phyloP scores from a whole-genome alignment of 192 early-diverging fungal species.

The Endogone sp. region DNA sequence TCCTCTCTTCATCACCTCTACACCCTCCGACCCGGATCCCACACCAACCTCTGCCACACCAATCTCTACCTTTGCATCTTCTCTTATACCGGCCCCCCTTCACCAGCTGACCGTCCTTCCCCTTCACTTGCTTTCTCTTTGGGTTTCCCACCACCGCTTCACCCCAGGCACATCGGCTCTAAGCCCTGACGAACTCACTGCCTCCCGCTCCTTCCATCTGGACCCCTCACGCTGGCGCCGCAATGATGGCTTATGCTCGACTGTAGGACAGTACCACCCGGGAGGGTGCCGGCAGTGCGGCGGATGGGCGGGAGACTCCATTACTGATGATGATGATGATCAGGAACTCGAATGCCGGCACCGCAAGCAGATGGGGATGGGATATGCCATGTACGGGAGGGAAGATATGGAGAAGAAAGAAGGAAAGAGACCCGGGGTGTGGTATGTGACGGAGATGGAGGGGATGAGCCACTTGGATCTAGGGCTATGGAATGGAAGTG shows the following conservation, averaged over 20 bases:
- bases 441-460: not conserved
- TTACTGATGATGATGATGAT: not conserved
- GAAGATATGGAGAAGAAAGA: not conserved
- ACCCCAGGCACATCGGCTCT: not conserved
- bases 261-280: not conserved
- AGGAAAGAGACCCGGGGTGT: not conserved
- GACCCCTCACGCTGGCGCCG: not conserved
- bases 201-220: not conserved
- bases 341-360: no score
- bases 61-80: not conserved
- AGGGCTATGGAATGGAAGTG: not conserved
- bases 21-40: no score
- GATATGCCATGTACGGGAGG: not conserved
- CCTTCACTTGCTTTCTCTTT: not conserved
- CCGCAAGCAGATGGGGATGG: no score
- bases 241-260: not conserved
- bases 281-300: not conserved
- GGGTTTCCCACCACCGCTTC: not conserved
- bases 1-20: no score
- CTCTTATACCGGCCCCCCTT: no score
- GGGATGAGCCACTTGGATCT: not conserved
- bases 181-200: not conserved
- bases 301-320: not conserved
- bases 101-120: no score
- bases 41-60: no score